These are phyloP conservation scores for Collariella sp. DNA, from an alignment of 495 filamentous ascomycete genomes.

Conservation along the genomic window DNA sequence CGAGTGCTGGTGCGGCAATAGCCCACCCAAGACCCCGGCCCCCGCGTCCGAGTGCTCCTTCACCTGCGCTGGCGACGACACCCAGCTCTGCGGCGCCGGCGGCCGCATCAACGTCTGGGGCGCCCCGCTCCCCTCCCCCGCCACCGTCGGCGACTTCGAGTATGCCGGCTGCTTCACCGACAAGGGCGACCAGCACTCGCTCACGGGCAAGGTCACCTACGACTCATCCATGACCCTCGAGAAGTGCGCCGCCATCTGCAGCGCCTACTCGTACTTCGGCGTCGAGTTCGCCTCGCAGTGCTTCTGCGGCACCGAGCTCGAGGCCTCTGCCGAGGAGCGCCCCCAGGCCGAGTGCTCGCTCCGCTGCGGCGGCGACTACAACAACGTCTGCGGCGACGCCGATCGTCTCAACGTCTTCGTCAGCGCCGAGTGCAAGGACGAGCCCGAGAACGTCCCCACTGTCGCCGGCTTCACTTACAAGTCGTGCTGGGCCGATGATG, in stretches of 20 bases:
- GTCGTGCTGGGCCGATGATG: slow-evolving; percentile 33
- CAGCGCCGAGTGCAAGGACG: slow-evolving; percentile 3
- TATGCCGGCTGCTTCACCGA: slow-evolving; percentile 15
- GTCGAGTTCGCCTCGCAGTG: slow-evolving; percentile 15
- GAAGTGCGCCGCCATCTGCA: slow-evolving; percentile 22
- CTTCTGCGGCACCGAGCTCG: slow-evolving; percentile 14
- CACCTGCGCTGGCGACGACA: slow-evolving; percentile 28
- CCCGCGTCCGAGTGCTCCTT: slow-evolving; percentile 10
- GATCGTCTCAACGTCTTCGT: slow-evolving; percentile 18
- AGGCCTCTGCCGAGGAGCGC: not conserved
- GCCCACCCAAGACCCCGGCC: not conserved
- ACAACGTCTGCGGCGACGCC: slow-evolving; percentile 12
- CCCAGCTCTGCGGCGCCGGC: slow-evolving; percentile 29
- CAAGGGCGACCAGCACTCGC: not conserved
- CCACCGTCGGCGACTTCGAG: not conserved
- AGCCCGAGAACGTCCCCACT: slow-evolving; percentile 17
- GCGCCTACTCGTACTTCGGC: slow-evolving; percentile 15
- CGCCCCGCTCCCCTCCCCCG: slow-evolving; percentile 2
- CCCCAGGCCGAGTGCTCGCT: slow-evolving; percentile 12
- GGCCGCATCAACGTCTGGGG: slow-evolving; percentile 30
- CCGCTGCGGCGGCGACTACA: slow-evolving; percentile 13
- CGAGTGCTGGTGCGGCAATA: slow-evolving; percentile 16
- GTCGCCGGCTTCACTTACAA: slow-evolving; percentile 25
- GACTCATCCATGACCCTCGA: slow-evolving; percentile 25
- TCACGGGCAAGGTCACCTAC: slow-evolving; percentile 3